phyloP scores from a whole-genome alignment of 2,329 filamentous ascomycete species.

The Penicillium sumatraense region DNA sequence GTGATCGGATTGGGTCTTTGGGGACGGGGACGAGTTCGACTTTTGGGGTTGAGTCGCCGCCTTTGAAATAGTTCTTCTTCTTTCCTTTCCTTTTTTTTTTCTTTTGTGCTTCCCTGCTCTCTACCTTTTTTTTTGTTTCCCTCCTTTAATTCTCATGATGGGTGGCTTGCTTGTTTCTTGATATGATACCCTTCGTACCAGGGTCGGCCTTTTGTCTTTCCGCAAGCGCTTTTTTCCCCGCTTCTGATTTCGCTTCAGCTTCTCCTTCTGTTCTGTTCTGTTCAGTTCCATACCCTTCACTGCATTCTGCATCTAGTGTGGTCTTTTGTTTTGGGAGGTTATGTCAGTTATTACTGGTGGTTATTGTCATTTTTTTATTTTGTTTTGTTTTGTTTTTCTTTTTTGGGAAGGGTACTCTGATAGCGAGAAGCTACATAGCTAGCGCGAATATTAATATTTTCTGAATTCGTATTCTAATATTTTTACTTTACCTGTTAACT shows the following conservation, averaged over 20 bases:
- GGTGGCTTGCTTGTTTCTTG: no score
- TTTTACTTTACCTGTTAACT: no score
- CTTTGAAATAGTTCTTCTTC: background rate
- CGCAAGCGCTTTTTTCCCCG: background rate
- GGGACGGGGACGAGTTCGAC: constrained; percentile 14
- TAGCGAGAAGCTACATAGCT: no score
- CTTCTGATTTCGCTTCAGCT: no score
- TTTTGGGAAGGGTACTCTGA: no score
- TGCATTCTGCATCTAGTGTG: background rate
- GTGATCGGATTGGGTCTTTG: constrained; percentile 1
- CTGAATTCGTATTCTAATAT: no score
- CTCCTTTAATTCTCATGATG: background rate
- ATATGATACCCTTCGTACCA: no score
- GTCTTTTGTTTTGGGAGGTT: background rate
- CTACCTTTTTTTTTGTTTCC: background rate
- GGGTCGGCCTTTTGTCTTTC: background rate
- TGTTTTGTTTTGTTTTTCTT: background rate
- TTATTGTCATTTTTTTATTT: no score
- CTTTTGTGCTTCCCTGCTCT: background rate
- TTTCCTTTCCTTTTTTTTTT: background rate
- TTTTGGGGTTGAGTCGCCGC: constrained; percentile 9
- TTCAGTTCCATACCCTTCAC: constrained; percentile 2
- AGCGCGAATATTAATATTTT: no score
- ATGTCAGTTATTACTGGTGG: no score
- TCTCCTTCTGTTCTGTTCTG: no score